Base-by-base conservation (phyloP, 139 green algal genomes). In the Limnomonas spitsbergensis region DNA sequence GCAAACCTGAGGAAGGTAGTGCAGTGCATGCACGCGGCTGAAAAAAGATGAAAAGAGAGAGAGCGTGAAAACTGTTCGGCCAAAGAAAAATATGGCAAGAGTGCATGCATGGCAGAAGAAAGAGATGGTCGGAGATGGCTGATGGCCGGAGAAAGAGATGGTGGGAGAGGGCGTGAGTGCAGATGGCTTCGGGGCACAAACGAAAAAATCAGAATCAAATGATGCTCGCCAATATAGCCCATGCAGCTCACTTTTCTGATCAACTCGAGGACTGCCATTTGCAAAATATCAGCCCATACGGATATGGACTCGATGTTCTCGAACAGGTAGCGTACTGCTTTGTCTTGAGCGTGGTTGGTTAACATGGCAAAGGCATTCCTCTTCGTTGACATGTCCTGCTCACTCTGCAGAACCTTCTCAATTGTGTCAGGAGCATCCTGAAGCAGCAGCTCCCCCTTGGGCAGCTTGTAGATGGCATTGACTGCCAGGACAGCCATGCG, bases 341-440 rank as follows among this genome's bases (percentile, higher is more conserved):
- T 84, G 40, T 97, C 92, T 69, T 92, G 90, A 3, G 85, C 90
- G 74, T 87, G 78, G 75, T 80, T 84, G 37, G 88, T 90, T 7
- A 99, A 90, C 91, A 99, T 95, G 14, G 90, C 80, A 81, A 99
- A 97, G 9, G 94, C 96, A 78, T 99, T 99, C 68, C 96, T 88
- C 81, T 93, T 89, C 2, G 96, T 96, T 38, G 87, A 92, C 26
- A 98, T 69, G 80, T 99, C 96, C 84, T 94, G 85, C 83, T 97
- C 92, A 29, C 36, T 83, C 38, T 82, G 74, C 69, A 94, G 78
- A 40, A 79, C 73, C 72, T 90, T 89, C 82, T 98, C 95, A 38
- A 99, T 93, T 14, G 97, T 91, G 76, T 99, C 96, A 36, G 92
- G 91, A 26, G 95, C 70, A 77, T 66, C 80, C 56, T 79, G 84